Evolutionary conservation across 2,329 filamentous ascomycete species (phyloP), one percentile per base, ranked within the genome.

Genomic region (Stagonosporopsis rhizophila): DNA sequence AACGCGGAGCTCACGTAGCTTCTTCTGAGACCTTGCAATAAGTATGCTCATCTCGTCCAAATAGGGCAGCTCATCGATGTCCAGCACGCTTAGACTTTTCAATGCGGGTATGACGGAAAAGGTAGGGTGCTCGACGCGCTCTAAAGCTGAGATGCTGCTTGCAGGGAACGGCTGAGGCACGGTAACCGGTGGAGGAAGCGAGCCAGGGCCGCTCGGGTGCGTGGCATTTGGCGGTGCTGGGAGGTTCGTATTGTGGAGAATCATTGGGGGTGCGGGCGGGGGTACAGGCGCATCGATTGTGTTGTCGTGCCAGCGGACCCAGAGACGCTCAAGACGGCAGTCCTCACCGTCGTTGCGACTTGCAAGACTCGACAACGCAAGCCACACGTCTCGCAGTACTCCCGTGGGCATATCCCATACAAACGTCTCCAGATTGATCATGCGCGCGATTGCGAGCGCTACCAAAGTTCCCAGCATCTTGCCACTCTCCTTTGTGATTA

Each of bases 361-460:
- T 35, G 85, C 87, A 12, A 92, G 79, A 5, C 89, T 91, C 1
- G 88, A 86, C 42, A 96, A 81, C 20, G 90, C 88, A 70, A 92
- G 85, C 84, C 92, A 95, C 25, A 94, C 89, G 71, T 94, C 90
- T 49, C 90, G 84, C 49, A 92, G 78, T 17, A 95, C 89, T 1
- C 91, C 91, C 0, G 91, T 95, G 0, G 91, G 91, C 91, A 95
- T 94, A 69, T 96, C 91, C 91, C 91, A 95, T 3, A 91, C 82
- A 68, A 95, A 95, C 0, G 87, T 87, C 75, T 95, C 91, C 35
- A 96, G 81, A 67, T 91, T 91, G 47, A 86, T 80, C 91, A 95
- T 95, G 60, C 89, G 88, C 39, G 88, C 87, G n/a, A 95, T 82
- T 12, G 90, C 89, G 61, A 93, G 78, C 9, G 90, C 89, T 12